Percentiles rank a stretch among this genome's conserved stretches.
Conservation (phyloP, 1,139 yeast genomes). For the Geotrichum aggregatum region DNA sequence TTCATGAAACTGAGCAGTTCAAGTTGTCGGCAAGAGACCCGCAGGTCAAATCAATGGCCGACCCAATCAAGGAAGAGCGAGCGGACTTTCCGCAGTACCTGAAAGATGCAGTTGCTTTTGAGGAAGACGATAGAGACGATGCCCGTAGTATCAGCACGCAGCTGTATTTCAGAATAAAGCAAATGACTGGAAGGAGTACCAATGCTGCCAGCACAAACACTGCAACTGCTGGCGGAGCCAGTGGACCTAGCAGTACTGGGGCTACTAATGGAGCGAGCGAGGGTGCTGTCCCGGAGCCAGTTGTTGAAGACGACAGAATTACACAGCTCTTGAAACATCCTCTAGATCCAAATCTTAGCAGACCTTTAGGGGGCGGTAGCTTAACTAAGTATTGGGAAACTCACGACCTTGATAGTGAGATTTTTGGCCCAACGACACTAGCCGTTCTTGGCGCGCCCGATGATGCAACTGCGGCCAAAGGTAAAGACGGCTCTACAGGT, state of each 20-base stretch:
- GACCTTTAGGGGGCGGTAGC: slow-evolving; percentile 23
- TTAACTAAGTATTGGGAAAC: slow-evolving; percentile 7
- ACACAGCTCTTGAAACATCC: slow-evolving; percentile 10
- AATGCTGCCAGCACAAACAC: neutral
- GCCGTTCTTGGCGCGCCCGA: slow-evolving; percentile 5
- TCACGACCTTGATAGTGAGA: slow-evolving; percentile 14
- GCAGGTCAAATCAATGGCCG: slow-evolving; percentile 13
- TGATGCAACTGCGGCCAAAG: neutral
- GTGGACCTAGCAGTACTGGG: neutral
- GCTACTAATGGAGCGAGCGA: slow-evolving; percentile 1
- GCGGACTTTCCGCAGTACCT: slow-evolving; percentile 16
- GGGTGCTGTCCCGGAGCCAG: neutral
- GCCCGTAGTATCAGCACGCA: neutral
- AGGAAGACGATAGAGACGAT: slow-evolving; percentile 21
- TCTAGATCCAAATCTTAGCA: slow-evolving; percentile 9
- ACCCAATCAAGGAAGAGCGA: slow-evolving; percentile 18
- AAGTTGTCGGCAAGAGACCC: slow-evolving; percentile 15
- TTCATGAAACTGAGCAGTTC: slow-evolving; percentile 48
- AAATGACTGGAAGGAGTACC: slow-evolving; percentile 28
- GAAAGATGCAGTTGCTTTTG: slow-evolving; percentile 11
- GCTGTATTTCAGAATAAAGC: slow-evolving; percentile 24
- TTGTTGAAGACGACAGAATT: slow-evolving; percentile 1
- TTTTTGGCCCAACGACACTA: slow-evolving; percentile 19
- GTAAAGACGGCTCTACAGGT: no score
- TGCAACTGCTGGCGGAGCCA: neutral